phyloP scores from a whole-genome alignment of 140 eudicot species.

The Ambrosia hybrid region DNA sequence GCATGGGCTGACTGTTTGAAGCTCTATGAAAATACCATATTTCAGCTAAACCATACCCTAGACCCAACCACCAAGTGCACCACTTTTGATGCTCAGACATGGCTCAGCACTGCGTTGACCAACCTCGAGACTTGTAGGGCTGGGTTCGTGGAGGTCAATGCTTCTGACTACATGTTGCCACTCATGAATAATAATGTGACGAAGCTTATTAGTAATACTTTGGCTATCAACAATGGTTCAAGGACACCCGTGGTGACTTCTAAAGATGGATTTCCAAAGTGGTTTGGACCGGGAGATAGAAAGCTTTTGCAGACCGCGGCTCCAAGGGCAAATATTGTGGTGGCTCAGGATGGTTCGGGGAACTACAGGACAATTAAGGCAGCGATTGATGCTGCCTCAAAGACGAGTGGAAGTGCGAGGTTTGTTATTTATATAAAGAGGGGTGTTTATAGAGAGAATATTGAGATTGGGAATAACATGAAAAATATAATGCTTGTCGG shows the following conservation, averaged over 20 bases:
- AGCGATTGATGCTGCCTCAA: conserved; percentile 61
- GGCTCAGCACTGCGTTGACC: conserved; percentile 88
- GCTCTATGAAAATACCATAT: conserved; percentile 49
- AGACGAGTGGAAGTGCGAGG: conserved; percentile 59
- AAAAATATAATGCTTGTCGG: conserved; percentile 59
- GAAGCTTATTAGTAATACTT: conserved; percentile 51
- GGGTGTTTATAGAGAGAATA: conserved; percentile 70
- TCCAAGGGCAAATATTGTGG: conserved; percentile 53
- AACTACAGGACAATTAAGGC: conserved; percentile 49
- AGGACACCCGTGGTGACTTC: conserved; percentile 19
- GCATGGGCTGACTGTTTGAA: conserved; percentile 70
- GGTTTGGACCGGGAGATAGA: conserved; percentile 59
- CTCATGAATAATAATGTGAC: conserved; percentile 62
- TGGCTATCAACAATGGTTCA: conserved; percentile 52
- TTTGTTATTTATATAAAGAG: conserved; percentile 53
- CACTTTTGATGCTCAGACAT: conserved; percentile 61
- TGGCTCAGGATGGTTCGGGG: conserved; percentile 81
- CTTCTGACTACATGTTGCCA: conserved; percentile 46
- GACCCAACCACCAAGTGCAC: conserved; percentile 45
- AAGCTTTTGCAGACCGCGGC: conserved; percentile 54
- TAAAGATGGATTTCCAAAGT: conserved; percentile 52
- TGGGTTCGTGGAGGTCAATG: conserved; percentile 64
- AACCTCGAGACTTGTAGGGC: conserved; percentile 74
- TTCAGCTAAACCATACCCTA: conserved; percentile 62
- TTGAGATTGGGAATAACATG: conserved; percentile 44